These are phyloP conservation scores for Chlorencoelia australis DNA, from an alignment of 2,329 filamentous ascomycete species.

Conservation along the genomic window DNA sequence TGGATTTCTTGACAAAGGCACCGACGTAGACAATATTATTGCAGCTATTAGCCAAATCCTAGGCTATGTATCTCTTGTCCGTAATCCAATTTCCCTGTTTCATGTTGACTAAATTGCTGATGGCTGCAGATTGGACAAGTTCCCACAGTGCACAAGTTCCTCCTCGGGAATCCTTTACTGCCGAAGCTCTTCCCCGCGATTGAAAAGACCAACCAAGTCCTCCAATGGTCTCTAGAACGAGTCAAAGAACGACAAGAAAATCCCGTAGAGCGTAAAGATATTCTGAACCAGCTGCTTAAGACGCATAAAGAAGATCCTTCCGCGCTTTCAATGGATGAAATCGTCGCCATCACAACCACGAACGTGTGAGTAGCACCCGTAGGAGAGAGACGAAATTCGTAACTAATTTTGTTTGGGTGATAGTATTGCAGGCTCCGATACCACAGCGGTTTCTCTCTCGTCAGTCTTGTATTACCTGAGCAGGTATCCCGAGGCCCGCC, in stretches of 20 bases:
- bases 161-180: too few relatives aligned
- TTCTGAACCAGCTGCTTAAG: background rate
- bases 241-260: background rate
- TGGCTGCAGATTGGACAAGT: too few relatives aligned
- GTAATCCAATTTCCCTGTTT: too few relatives aligned
- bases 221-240: background rate
- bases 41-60: too few relatives aligned
- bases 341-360: background rate
- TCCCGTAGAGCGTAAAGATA: background rate
- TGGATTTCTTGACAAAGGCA: background rate
- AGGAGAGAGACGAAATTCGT: too few relatives aligned
- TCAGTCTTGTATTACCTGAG: background rate
- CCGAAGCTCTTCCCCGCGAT: too few relatives aligned
- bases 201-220: too few relatives aligned
- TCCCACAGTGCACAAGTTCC: too few relatives aligned
- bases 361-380: background rate
- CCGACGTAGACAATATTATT: constrained; percentile 1
- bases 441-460: background rate
- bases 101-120: too few relatives aligned
- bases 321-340: background rate
- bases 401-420: background rate
- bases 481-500: background rate
- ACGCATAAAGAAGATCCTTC: background rate
- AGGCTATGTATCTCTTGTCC: too few relatives aligned
- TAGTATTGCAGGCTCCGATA: constrained; percentile 1